Conservation (phyloP, 352 stramenopile genomes). For the Globisporangium irregulare region DNA sequence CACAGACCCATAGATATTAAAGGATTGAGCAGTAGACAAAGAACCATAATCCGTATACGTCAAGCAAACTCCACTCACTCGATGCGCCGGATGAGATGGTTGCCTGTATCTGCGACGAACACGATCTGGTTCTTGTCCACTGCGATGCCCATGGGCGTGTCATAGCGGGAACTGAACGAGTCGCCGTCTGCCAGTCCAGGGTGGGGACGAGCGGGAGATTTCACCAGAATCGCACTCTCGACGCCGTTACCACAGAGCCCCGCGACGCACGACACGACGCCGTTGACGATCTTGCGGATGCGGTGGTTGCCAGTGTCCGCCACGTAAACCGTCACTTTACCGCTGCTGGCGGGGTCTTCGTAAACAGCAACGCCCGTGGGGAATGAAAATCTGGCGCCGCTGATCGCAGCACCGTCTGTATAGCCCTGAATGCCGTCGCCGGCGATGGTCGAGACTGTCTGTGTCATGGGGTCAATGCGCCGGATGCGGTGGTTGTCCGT, state of each 20-base stretch:
- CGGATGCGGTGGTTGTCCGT: slow-evolving; percentile 93
- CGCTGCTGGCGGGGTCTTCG: slow-evolving; percentile 28
- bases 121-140: slow-evolving; percentile 76
- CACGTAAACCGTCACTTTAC: slow-evolving; percentile 54
- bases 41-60: not conserved
- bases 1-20: not conserved
- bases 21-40: not conserved
- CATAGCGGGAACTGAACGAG: slow-evolving; percentile 77
- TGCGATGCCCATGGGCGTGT: slow-evolving; percentile 90
- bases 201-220: slow-evolving; percentile 49
- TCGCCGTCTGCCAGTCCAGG: slow-evolving; percentile 90
- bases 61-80: slow-evolving; percentile 33
- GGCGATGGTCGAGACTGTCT: slow-evolving; percentile 52
- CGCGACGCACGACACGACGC: slow-evolving; percentile 83
- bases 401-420: slow-evolving; percentile 37
- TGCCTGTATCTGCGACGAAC: slow-evolving; percentile 96
- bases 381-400: slow-evolving; percentile 57
- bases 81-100: slow-evolving; percentile 91
- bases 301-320: slow-evolving; percentile 83
- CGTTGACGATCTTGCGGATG: slow-evolving; percentile 65
- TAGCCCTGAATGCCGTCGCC: slow-evolving; percentile 49
- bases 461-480: slow-evolving; percentile 53
- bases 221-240: slow-evolving; percentile 44
- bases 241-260: slow-evolving; percentile 83
- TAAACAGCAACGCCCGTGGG: slow-evolving; percentile 66